Base-by-base conservation (phyloP, 352 stramenopile genomes). In the Globisporangium abappressorium region DNA sequence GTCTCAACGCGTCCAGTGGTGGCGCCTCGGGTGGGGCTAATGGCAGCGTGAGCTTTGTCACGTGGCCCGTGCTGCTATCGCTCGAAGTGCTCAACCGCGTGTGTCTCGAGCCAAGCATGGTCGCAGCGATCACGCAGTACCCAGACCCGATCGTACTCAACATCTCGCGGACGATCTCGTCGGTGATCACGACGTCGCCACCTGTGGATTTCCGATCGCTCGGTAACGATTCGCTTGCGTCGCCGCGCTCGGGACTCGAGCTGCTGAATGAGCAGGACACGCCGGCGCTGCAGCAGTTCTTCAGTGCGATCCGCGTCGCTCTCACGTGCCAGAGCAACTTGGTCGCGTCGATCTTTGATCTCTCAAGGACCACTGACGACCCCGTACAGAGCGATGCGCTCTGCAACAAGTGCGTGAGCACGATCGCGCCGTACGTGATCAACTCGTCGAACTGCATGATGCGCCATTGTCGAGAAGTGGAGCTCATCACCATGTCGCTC, bases 181-280 rank as follows among this genome's bases (percentile, higher is more conserved):
- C 85, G 0, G 87, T 96, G 24, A 89, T 94, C 46, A 87, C 90
- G 24, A 93, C 86, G 1, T 96, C 86, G 6, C 84, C 88, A 4
- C 82, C 85, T 2, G 76, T 68, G 3, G 88, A 94, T 72, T 96
- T 94, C 62, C 78, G 71, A 22, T 74, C 82, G 0, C 70, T 80
- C 65, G 73, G 76, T 0, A 66, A 58, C 2, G 82, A 91, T 4
- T 59, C 74, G 18, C 63, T 80, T 11, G 65, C 81, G 0, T 69
- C 75, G 5, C 70, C 79, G 26, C 85, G 88, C 2, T 94, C 82
- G 0, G 86, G 85, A 22, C 79, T 96, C 7, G 88, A 96, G 51
- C 69, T 93, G 28, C 56, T 94, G 11, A 94, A 96, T 64, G 88
- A 96, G 26, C 84, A 92, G 73, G 88, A 96, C 28, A 79, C 84